These are phyloP conservation scores for Vitis cinerea DNA, from an alignment of 164 flowering plant genomes.

Conservation along the genomic window DNA sequence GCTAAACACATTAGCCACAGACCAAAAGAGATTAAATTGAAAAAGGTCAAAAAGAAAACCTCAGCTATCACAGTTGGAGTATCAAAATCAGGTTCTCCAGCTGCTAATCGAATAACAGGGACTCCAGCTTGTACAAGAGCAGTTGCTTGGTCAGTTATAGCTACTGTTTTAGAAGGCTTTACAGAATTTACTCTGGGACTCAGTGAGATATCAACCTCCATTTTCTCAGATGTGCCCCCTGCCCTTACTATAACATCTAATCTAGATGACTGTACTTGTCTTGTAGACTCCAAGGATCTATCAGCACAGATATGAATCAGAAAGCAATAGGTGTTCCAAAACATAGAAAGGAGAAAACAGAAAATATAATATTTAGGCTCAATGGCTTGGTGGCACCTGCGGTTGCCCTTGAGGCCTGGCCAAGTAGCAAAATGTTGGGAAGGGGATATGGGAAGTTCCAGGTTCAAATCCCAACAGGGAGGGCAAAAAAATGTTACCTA, in stretches of 20 bases:
- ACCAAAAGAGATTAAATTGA: neutral
- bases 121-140: conserved; percentile 89
- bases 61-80: conserved; percentile 79
- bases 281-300: conserved; percentile 31
- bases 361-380: neutral
- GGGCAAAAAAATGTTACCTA: no score
- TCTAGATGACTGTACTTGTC: conserved; percentile 16
- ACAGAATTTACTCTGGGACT: conserved; percentile 91
- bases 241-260: conserved; percentile 38
- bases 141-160: conserved; percentile 85
- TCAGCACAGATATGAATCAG: neutral
- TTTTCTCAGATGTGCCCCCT: conserved; percentile 22
- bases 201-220: conserved; percentile 60
- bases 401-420: no score
- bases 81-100: conserved; percentile 98
- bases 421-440: no score
- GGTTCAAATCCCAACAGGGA: no score
- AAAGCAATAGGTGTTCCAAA: neutral
- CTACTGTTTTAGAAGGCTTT: conserved; percentile 90
- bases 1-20: neutral
- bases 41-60: conserved; percentile 31
- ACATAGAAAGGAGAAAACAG: neutral
- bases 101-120: conserved; percentile 84
- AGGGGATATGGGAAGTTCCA: no score
- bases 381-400: neutral